Evolutionary conservation across 2,329 filamentous ascomycete species (phyloP), one percentile per base, ranked within the genome.

Genomic region (Albophoma yamanashiensis): DNA sequence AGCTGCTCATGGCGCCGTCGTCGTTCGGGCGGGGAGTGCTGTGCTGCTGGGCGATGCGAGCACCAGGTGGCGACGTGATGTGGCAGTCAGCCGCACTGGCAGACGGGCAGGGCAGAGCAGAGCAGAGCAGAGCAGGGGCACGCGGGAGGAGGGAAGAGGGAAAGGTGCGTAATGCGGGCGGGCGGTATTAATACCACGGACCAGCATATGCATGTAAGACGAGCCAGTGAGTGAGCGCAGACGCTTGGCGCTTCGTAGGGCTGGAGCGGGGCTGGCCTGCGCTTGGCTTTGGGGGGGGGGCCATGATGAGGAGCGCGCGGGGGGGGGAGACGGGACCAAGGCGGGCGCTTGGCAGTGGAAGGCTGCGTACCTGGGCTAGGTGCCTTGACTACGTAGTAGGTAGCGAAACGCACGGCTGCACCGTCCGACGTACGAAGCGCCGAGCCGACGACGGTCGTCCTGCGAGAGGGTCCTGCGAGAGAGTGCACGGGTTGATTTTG

Each of bases 1-100:
- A 78, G 63, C 67, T 74, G 25, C 38, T 55, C 59, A 60, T 60
- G 43, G 22, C 31, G 50, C 50, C 50, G 31, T 38, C 20, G 20
- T 14, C 50, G 31, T 36, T 31, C 34, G 17, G 50, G 2, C n/a
- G n/a, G n/a, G n/a, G n/a, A n/a, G n/a, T n/a, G n/a, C n/a, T 27
- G 50, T 52, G 27, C 5, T 36, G 20, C 50, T 20, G 50, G n/a
- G 50, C 31, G 31, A 34, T 34, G 27, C 27, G 50, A 6, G 31
- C 3, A n/a, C 11, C 20, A 15, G 31, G 9, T n/a, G 31, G 50
- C 31, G 31, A n/a, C 22, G 4, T 14, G 27, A n/a, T 36, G 4
- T 14, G 27, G 27, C 27, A 5, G 50, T 55, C 50, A 38, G 50
- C 50, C 31, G 31, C 50, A 55, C 11, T 12, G 50, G 17, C 17